phyloP scores from a whole-genome alignment of 1,139 yeast species.

The Yamadazyma conglobata region DNA sequence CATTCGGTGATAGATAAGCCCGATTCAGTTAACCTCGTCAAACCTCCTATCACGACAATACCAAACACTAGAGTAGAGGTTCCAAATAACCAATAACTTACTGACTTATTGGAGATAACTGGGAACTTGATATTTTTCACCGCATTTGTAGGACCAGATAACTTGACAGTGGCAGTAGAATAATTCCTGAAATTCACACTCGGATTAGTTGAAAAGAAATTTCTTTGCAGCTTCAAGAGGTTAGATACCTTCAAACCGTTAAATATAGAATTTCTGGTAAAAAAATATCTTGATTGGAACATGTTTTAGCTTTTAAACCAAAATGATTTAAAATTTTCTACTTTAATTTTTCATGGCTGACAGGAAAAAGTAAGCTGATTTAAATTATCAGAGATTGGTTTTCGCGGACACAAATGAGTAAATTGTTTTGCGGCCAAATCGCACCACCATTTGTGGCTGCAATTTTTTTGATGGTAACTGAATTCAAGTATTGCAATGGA shows the following conservation, averaged over 20 bases:
- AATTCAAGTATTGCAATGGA: too few relatives aligned
- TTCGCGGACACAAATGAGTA: too few relatives aligned
- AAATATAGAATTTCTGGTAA: constrained; percentile 14
- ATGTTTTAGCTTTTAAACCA: too few relatives aligned
- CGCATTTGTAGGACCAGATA: constrained; percentile 2
- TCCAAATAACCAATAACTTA: constrained; percentile 90
- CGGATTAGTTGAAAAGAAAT: constrained; percentile 11
- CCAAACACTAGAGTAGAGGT: constrained; percentile 90
- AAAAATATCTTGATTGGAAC: constrained; percentile 13
- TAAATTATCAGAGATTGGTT: too few relatives aligned
- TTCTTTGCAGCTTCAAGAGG: constrained; percentile 10
- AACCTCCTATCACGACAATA: constrained; percentile 93
- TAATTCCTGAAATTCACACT: constrained; percentile 9
- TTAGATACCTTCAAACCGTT: constrained; percentile 10
- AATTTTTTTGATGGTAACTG: too few relatives aligned
- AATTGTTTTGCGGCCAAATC: too few relatives aligned
- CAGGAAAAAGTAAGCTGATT: too few relatives aligned
- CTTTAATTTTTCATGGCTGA: too few relatives aligned
- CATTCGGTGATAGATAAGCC: constrained; percentile 97
- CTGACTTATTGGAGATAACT: constrained; percentile 42
- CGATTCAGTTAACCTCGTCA: constrained; percentile 91
- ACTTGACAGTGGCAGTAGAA: constrained; percentile 8
- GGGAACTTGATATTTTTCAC: constrained; percentile 11
- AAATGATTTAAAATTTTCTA: too few relatives aligned
- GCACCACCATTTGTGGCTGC: too few relatives aligned